These are phyloP conservation scores for Trichosporon sp. DNA, from an alignment of 1,284 basidiomycete genomes.

Conservation along the genomic window DNA sequence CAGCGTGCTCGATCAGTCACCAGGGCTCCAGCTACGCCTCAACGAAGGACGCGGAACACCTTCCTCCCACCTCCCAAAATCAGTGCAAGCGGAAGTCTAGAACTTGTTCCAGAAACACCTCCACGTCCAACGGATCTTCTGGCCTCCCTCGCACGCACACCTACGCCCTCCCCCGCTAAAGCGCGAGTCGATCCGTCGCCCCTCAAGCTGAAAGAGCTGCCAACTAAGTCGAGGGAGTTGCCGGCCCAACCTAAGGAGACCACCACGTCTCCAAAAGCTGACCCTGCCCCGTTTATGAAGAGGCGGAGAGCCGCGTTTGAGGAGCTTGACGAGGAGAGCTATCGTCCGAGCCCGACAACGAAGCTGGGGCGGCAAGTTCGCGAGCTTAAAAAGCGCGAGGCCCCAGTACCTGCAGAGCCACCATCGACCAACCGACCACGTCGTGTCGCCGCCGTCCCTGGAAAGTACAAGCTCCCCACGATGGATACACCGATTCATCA, in stretches of 20 bases:
- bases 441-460: slow-evolving; percentile 19
- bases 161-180: not conserved
- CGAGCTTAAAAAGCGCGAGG: not conserved
- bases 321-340: slow-evolving; percentile 28
- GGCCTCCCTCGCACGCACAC: not conserved
- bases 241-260: not conserved
- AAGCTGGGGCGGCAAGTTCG: slow-evolving; percentile 11
- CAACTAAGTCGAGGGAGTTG: not conserved
- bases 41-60: not conserved
- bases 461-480: slow-evolving; percentile 33
- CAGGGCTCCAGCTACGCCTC: not conserved
- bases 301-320: not conserved
- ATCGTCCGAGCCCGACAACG: slow-evolving; percentile 20
- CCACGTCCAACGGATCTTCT: slow-evolving; percentile 1
- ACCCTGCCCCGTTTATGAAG: not conserved
- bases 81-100: not conserved
- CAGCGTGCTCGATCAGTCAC: not conserved
- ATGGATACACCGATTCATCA: slow-evolving; percentile 32
- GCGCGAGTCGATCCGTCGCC: not conserved
- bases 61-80: slow-evolving; percentile 2
- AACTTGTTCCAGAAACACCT: slow-evolving; percentile 5
- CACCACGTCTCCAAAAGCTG: not conserved
- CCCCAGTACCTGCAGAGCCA: not conserved
- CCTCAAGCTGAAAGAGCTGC: not conserved
- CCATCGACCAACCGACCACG: slow-evolving; percentile 6